A percentile compares a stretch with the other conserved stretches of the same genome.
These are phyloP conservation scores for Elaeagnus macrophylla DNA, from an alignment of 306 rosid genomes.

Conservation along the genomic window DNA sequence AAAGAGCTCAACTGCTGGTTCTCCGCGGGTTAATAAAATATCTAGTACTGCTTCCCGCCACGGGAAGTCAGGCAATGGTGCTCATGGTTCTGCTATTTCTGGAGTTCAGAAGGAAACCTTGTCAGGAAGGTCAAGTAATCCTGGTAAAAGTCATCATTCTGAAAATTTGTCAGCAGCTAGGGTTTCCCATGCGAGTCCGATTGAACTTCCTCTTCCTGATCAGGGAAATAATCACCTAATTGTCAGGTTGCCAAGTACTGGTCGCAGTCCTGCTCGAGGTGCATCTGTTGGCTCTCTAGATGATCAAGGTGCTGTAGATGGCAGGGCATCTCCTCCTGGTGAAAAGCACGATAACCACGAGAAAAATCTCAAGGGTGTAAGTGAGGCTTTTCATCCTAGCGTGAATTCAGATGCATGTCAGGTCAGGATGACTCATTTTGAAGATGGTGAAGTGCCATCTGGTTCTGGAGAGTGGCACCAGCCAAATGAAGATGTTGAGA, in stretches of 20 bases:
- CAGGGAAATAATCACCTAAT: conserved; percentile 49
- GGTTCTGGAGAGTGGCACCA: conserved; percentile 34
- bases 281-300: conserved; percentile 52
- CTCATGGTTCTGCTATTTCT: conserved; percentile 42
- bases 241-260: conserved; percentile 57
- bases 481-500: conserved; percentile 36
- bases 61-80: conserved; percentile 60
- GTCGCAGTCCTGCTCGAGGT: conserved; percentile 61
- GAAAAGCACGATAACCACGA: conserved; percentile 59
- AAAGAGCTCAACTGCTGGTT: conserved; percentile 71
- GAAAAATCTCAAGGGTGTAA: conserved; percentile 36
- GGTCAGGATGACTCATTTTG: conserved; percentile 36
- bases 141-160: conserved; percentile 29
- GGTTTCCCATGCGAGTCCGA: conserved; percentile 32
- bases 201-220: conserved; percentile 44
- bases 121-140: conserved; percentile 21
- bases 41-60: conserved; percentile 44
- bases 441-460: conserved; percentile 47
- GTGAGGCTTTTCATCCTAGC: conserved; percentile 38
- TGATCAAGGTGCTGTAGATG: conserved; percentile 34
- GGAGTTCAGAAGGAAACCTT: conserved; percentile 48
- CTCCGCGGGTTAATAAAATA: conserved; percentile 40
- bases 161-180: conserved; percentile 39
- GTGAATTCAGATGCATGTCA: conserved; percentile 37
- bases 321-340: conserved; percentile 56